Percentiles rank a stretch among this genome's conserved stretches.
Conservation (phyloP, 163 green algal genomes). For the Chlamydomonas reinhardtii region DNA sequence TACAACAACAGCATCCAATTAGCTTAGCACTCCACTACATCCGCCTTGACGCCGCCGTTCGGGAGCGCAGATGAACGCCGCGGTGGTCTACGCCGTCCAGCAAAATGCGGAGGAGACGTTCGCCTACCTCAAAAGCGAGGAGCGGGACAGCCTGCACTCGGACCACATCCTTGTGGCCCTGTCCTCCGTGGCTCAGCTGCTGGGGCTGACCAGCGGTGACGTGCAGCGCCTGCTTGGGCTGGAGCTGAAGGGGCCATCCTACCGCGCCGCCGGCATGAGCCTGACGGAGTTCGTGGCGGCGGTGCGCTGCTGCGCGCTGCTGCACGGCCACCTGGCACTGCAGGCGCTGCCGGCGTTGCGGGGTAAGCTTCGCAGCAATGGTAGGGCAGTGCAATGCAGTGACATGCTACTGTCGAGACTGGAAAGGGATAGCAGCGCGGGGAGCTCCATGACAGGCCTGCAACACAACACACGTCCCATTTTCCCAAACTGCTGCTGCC, state of each 20-base stretch:
- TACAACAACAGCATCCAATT: no score
- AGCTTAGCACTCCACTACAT: no score
- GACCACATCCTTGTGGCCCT: conserved; percentile 11
- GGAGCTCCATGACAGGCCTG: no score
- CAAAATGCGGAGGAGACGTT: conserved; percentile 37
- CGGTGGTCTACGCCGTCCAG: conserved; percentile 22
- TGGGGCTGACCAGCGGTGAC: conserved; percentile 2
- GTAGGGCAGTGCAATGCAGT: no score
- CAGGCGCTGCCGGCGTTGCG: conserved; percentile 18
- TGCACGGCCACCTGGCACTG: conserved; percentile 36
- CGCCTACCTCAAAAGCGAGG: background rate
- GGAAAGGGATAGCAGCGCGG: no score
- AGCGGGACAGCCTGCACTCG: background rate
- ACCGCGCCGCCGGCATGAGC: conserved; percentile 15
- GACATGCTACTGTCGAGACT: no score
- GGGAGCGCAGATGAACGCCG: conserved; percentile 3
- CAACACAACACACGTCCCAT: no score
- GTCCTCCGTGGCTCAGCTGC: conserved; percentile 2
- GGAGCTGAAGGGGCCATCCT: background rate
- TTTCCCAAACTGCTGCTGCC: no score
- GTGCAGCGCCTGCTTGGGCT: conserved; percentile 27
- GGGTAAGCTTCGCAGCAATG: background rate
- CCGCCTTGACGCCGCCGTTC: no score
- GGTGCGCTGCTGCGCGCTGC: conserved; percentile 15
- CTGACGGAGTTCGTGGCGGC: background rate